These are phyloP conservation scores for Galerina sulciceps DNA, from an alignment of 768 basidiomycete species.

Conservation along the genomic window DNA sequence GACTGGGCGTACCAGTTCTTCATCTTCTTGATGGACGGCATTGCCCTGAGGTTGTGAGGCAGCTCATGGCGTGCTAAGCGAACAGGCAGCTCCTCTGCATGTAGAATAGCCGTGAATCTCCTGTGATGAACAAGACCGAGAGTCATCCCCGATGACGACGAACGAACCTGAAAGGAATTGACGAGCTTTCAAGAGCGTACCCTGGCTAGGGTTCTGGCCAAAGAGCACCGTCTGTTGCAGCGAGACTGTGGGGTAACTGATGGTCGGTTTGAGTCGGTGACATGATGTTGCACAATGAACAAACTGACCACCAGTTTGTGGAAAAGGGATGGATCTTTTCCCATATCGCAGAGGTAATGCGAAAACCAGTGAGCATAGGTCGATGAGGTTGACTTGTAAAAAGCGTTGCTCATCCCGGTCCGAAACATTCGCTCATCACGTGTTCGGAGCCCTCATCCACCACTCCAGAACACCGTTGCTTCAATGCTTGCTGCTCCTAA, in stretches of 20 bases:
- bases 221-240: slow-evolving; percentile 98
- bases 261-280: slow-evolving; percentile 48
- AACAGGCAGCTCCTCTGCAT: slow-evolving; percentile 88
- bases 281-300: slow-evolving; percentile 23
- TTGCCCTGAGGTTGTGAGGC: slow-evolving; percentile 87
- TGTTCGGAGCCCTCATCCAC: no score
- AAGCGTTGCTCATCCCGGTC: no score
- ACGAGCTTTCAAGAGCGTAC: slow-evolving; percentile 89
- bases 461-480: no score
- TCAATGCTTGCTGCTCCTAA: no score
- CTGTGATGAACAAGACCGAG: not conserved
- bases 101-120: not conserved
- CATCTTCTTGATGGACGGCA: slow-evolving; percentile 92
- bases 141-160: not conserved
- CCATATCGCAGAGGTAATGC: slow-evolving; percentile 81
- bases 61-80: slow-evolving; percentile 92
- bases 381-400: not conserved
- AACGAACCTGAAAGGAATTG: slow-evolving; percentile 79
- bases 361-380: slow-evolving; percentile 49
- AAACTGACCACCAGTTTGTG: slow-evolving; percentile 84
- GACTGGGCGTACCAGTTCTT: slow-evolving; percentile 99
- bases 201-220: slow-evolving; percentile 94
- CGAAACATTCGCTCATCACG: no score
- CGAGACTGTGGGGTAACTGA: slow-evolving; percentile 59
- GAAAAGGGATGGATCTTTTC: slow-evolving; percentile 91